These are phyloP conservation scores for Sarocladium brachiariae DNA, from an alignment of 2,329 filamentous ascomycete species.

Conservation along the genomic window DNA sequence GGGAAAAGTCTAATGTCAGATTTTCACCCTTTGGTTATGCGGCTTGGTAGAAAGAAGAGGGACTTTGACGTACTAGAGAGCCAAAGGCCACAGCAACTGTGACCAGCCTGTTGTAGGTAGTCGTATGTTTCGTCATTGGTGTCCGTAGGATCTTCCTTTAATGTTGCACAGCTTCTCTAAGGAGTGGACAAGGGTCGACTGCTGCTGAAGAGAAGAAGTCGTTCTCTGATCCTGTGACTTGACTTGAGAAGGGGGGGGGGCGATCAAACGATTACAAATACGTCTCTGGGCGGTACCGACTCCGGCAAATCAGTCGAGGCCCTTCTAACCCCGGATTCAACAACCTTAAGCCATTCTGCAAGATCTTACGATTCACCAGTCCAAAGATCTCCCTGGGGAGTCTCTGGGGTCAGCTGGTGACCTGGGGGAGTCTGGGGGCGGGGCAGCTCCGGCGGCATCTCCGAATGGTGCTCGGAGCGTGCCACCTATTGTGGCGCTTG, in stretches of 20 bases:
- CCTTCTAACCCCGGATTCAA: not conserved
- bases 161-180: too few relatives aligned
- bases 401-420: not conserved
- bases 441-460: constrained; percentile 2
- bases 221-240: constrained; percentile 5
- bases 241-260: not conserved
- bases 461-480: constrained; percentile 1
- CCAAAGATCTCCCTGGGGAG: not conserved
- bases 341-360: not conserved
- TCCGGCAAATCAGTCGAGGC: too few relatives aligned
- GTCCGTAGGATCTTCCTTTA: constrained; percentile 12
- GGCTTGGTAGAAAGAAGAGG: not conserved
- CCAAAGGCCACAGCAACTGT: constrained; percentile 28
- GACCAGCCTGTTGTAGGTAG: constrained; percentile 26
- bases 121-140: constrained; percentile 17
- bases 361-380: not conserved
- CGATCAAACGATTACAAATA: constrained; percentile 1
- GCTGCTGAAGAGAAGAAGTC: too few relatives aligned
- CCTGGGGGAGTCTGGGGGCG: constrained; percentile 1
- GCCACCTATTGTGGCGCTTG: too few relatives aligned
- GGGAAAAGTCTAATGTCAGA: not conserved
- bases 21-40: too few relatives aligned
- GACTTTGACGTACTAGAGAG: constrained; percentile 19
- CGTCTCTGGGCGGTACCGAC: not conserved
- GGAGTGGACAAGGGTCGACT: too few relatives aligned